phyloP scores from a whole-genome alignment of 208 protist species.

The Leishmania gerbilli region DNA sequence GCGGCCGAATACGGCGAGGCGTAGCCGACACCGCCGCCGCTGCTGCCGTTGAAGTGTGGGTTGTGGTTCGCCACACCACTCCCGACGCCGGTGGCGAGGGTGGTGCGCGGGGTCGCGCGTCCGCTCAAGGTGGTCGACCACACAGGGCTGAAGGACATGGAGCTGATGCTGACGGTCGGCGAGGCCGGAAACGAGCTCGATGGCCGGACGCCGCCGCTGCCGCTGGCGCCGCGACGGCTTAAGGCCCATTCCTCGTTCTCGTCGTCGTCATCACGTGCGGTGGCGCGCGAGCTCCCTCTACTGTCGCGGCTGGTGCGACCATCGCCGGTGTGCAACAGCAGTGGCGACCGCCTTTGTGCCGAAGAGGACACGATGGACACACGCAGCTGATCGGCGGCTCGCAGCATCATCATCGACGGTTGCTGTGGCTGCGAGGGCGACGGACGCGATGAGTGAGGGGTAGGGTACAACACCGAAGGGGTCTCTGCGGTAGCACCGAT shows the following conservation, averaged over 20 bases:
- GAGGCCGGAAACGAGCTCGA: slow-evolving; percentile 10
- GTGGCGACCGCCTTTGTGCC: background rate
- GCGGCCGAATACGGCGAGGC: slow-evolving; percentile 1
- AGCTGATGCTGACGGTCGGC: slow-evolving; percentile 21
- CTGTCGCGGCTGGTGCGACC: slow-evolving; percentile 3
- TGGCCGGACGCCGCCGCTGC: background rate
- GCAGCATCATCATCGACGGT: slow-evolving; percentile 21
- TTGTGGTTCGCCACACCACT: background rate
- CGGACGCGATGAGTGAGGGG: slow-evolving; percentile 19
- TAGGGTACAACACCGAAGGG: background rate
- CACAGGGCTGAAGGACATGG: slow-evolving; percentile 16
- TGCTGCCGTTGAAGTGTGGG: background rate
- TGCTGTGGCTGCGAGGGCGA: slow-evolving; percentile 10
- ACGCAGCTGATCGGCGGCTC: slow-evolving; percentile 17
- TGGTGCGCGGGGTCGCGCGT: slow-evolving; percentile 22
- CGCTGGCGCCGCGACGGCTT: background rate
- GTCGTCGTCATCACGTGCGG: background rate
- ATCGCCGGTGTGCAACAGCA: background rate
- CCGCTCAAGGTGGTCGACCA: slow-evolving; percentile 26
- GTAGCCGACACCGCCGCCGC: background rate
- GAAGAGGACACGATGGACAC: slow-evolving; percentile 5
- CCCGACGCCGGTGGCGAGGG: background rate
- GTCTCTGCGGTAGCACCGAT: background rate
- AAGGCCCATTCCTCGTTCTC: background rate
- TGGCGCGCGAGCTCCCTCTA: background rate